Evolutionary conservation across 306 rosid species (phyloP).

Genomic region (Cucumis hystrix): DNA sequence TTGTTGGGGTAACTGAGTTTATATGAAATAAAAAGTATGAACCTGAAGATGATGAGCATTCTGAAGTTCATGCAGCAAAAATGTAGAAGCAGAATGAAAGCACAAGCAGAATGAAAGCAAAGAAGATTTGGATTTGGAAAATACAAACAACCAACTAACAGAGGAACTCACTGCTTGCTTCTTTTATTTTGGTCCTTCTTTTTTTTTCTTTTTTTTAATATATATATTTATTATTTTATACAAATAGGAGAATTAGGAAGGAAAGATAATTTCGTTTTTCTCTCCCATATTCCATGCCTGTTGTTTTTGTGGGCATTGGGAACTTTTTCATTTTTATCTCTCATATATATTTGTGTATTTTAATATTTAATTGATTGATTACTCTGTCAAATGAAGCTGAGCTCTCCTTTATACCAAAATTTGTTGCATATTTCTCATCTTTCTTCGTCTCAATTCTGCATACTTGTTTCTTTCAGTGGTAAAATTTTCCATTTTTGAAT

Average conservation of each 20-base stretch:
- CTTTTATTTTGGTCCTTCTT: not conserved
- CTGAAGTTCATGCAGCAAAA: not conserved
- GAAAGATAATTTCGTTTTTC: not conserved
- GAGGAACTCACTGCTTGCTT: not conserved
- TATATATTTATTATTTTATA: not conserved
- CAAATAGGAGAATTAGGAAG: not conserved
- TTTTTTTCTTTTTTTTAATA: not conserved
- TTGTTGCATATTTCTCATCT: not conserved
- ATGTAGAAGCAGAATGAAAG: not conserved
- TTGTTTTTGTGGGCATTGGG: constrained; percentile 54
- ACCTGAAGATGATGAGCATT: not conserved
- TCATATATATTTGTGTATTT: not conserved
- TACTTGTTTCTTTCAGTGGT: too few relatives aligned
- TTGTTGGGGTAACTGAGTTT: not conserved
- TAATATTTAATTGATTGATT: constrained; percentile 4
- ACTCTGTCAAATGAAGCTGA: not conserved
- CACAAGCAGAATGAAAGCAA: not conserved
- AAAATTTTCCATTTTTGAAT: too few relatives aligned
- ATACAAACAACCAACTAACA: not conserved
- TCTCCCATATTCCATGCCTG: constrained; percentile 26
- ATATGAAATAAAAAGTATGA: not conserved
- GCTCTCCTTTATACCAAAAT: not conserved
- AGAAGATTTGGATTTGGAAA: not conserved
- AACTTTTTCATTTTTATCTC: constrained; percentile 27
- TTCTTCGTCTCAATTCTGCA: not conserved